Evolutionary conservation across 176 grass and related monocot species (phyloP), one percentile per base, ranked within the genome.

Genomic region (Secale cereale): DNA sequence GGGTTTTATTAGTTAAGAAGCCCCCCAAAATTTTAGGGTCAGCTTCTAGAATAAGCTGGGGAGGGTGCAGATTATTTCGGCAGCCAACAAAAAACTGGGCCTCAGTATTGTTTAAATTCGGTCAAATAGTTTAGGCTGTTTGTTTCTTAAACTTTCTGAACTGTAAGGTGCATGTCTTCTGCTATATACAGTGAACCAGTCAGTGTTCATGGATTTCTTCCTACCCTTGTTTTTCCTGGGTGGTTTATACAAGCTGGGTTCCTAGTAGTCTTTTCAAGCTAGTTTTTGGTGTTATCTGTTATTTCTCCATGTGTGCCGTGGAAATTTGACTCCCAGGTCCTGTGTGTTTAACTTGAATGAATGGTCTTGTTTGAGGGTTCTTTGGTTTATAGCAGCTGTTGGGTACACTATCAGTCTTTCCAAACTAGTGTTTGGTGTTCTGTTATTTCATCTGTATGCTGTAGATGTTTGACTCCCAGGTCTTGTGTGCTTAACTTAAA

Each of bases 281-380:
- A 69, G 32, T 76, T 52, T 25, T 65, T 79, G 45, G 52, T 50
- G 48, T 48, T 78, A 29, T 80, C 19, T 84, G 19, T 87, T 74
- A 60, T 35, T 70, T 85, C 75, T 85, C 29, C 79, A 87, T 78
- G 59, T 80, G 80, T 86, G 28, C 59, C 76, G 52, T 89, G 50
- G 83, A 83, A 83, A 65, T 43, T 88, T 84, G 77, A 81, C 50
- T 86, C 70, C 69, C 57, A 72, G 86, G 23, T 62, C 75, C 59
- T 92, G 78, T 82, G 84, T 84, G 59, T 95, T 92, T 98, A 87
- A 99, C 90, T 89, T 91, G 72, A 91, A 88, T 91, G 72, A 91
- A 88, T 92, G 91, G 90, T 99, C 82, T 99, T 92, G 90, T 91
- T 93, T 98, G 95, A 95, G 94, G 85, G 87, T 99, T 94, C 90